Base-by-base conservation (phyloP, 805 yeast species). In the Ogataea methylovora region DNA sequence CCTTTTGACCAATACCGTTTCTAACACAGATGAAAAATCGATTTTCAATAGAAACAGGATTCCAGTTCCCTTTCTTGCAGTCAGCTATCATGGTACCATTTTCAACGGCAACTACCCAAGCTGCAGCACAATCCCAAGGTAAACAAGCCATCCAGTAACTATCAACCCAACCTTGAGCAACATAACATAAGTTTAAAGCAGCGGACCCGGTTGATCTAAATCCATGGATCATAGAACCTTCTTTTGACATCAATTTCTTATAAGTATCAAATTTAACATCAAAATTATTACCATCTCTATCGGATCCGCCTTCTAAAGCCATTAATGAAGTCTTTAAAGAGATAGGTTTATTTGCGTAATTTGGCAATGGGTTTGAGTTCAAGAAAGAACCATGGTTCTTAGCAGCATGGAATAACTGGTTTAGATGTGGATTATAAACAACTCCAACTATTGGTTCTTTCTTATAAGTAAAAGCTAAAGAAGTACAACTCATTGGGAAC, bases 51-150 rank as follows among this genome's bases (percentile, higher is more conserved):
- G 16, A 12, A n/a, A 33, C 30, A 15, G 34, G 34, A 10, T 24
- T 13, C 28, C 29, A 31, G 17, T 31, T 31, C 21, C n/a, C 71
- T 19, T 63, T 61, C 45, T 69, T 69, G 15, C 77, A 81, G 33
- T 75, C 67, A n/a, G 72, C 77, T 30, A 73, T 52, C 8, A 48
- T 42, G 10, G 80, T 82, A 3, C 84, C 84, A 10, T 79, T 68
- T 42, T 77, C 84, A 29, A 62, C 58, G 8, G 76, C 46, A 32
- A 77, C 71, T 31, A 75, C 65, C 79, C 80, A 76, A 26, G 81
- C 79, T 12, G 82, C 84, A 50, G 80, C 73, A 2, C 76, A 80
- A 48, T 77, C 84, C 83, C 83, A 77, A 17, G 76, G 71, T 49
- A 68, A 73, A 48, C 79, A 74, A n/a, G 81, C 20, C 30, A 46